Evolutionary conservation across 2,329 filamentous ascomycete genomes (phyloP).

Genomic region (Cercospora berteroae): DNA sequence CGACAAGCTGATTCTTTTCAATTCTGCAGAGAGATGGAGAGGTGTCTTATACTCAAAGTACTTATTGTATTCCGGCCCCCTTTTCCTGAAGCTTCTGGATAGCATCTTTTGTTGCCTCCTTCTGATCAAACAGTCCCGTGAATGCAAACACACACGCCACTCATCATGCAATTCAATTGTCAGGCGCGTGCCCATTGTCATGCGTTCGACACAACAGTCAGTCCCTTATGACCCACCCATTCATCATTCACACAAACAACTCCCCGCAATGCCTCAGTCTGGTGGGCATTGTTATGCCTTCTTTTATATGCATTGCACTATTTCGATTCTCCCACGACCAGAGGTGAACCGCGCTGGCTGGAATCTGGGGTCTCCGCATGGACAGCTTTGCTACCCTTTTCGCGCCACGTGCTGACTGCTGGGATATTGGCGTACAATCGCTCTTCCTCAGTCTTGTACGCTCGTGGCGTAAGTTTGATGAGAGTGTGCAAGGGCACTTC

Average conservation of each 20-base stretch:
- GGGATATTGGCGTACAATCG: slow-evolving; percentile 87
- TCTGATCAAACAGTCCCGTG: not conserved
- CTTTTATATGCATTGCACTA: not conserved
- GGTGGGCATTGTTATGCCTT: not conserved
- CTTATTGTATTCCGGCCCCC: not conserved
- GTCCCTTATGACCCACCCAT: not conserved
- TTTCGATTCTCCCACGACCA: slow-evolving; percentile 21
- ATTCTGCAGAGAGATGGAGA: not conserved
- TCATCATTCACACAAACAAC: not conserved
- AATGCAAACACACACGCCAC: not conserved
- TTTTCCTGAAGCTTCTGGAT: not conserved
- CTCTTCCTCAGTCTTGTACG: slow-evolving; percentile 89
- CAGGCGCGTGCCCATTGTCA: not conserved
- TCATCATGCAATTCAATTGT: not conserved
- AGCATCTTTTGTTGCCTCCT: not conserved
- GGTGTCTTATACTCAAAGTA: not conserved
- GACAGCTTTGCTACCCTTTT: slow-evolving; percentile 87
- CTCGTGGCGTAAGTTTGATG: slow-evolving; percentile 92
- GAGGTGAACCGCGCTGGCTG: slow-evolving; percentile 21
- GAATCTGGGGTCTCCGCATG: slow-evolving; percentile 57
- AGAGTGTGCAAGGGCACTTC: slow-evolving; percentile 94
- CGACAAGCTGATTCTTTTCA: not conserved
- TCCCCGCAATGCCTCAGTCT: not conserved
- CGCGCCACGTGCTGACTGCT: slow-evolving; percentile 93
- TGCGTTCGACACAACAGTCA: not conserved